A percentile compares a stretch with the other conserved stretches of the same genome.
Conservation (phyloP, 768 basidiomycete species). For the Collybia mongolica region DNA sequence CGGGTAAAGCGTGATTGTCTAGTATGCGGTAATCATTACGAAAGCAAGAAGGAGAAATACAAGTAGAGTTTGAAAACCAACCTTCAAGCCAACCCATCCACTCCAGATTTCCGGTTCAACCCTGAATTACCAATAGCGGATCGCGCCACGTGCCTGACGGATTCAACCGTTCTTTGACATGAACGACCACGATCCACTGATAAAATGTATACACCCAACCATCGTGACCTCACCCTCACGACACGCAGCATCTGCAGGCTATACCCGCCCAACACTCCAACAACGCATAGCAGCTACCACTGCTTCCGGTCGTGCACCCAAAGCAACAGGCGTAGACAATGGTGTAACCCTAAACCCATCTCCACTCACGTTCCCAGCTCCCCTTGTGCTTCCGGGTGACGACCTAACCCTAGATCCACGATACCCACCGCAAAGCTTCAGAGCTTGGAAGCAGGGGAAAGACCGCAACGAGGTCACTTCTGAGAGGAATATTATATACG, state of each 20-base stretch:
- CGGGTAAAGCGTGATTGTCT: too few relatives aligned
- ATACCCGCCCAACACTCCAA: not conserved
- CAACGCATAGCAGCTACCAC: slow-evolving; percentile 7
- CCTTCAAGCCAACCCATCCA: too few relatives aligned
- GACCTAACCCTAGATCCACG: slow-evolving; percentile 31
- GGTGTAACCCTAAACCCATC: not conserved
- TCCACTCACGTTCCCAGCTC: slow-evolving; percentile 23
- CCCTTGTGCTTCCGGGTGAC: slow-evolving; percentile 31
- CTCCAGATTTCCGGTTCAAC: too few relatives aligned
- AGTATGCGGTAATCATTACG: too few relatives aligned
- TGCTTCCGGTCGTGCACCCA: too few relatives aligned
- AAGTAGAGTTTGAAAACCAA: too few relatives aligned
- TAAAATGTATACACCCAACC: not conserved
- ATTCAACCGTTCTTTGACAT: too few relatives aligned
- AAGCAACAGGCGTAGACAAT: not conserved
- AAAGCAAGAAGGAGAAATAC: too few relatives aligned
- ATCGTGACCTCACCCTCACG: not conserved
- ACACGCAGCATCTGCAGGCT: slow-evolving; percentile 1
- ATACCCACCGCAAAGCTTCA: slow-evolving; percentile 31
- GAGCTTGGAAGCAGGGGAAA: slow-evolving; percentile 25
- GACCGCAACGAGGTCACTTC: slow-evolving; percentile 30
- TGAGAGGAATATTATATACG: slow-evolving; percentile 25
- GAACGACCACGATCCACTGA: not conserved
- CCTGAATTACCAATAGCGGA: too few relatives aligned
- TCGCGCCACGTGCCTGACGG: too few relatives aligned